phyloP scores from a whole-genome alignment of 345 rosid species.

The Geranium rotundifolium region DNA sequence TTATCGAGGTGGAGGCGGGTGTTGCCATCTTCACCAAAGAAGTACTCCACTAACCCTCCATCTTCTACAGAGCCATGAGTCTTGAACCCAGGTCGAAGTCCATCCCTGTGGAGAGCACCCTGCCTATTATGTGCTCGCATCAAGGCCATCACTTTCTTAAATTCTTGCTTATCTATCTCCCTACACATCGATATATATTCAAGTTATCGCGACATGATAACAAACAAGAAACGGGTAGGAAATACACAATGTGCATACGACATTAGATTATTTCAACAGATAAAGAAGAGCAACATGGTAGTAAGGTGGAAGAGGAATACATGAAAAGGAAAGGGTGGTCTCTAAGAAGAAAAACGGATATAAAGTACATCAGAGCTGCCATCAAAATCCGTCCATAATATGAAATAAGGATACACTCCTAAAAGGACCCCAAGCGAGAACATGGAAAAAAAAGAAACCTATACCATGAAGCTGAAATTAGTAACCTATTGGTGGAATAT shows the following conservation, averaged over 20 bases:
- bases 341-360: no score
- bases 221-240: constrained; percentile 7
- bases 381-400: no score
- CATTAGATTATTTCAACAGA: no score
- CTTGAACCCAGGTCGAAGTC: constrained; percentile 54
- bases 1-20: constrained; percentile 52
- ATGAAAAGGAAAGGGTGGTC: no score
- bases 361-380: no score
- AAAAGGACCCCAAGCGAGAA: no score
- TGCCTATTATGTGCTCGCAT: constrained; percentile 82
- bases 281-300: no score
- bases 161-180: constrained; percentile 74
- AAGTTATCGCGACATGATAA: constrained; percentile 9
- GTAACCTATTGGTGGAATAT: no score
- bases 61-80: constrained; percentile 54
- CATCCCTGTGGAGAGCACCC: constrained; percentile 62
- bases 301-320: no score
- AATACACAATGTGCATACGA: constrained; percentile 10
- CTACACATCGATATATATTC: constrained; percentile 22
- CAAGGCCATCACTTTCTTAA: constrained; percentile 85
- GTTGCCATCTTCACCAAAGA: constrained; percentile 79
- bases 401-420: no score
- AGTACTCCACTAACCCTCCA: constrained; percentile 81
- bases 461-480: no score
- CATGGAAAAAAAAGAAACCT: no score